Evolutionary conservation across 208 protist genomes (phyloP), one percentile per base, ranked within the genome.

Genomic region (Trypanosoma scelopori): DNA sequence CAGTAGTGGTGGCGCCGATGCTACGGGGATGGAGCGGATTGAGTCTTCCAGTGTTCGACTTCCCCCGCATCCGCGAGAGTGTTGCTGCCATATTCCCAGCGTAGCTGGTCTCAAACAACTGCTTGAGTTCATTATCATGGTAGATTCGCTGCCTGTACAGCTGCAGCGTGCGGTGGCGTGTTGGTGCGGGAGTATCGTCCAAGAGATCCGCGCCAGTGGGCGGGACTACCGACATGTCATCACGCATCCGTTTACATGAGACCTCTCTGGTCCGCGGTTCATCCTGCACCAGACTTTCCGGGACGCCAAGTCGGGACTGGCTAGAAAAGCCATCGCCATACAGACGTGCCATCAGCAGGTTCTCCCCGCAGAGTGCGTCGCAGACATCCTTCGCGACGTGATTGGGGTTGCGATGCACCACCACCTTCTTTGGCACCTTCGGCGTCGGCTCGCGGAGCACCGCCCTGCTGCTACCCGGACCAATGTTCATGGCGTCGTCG

Each of bases 321-420:
- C 86, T 89, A 59, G 69, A 71, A 39, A 82, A 32, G 53, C 82
- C 80, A 65, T 91, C 84, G 69, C 79, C 79, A 76, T 94, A 93
- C 35, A 96, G 70, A 1, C 82, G 84, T 37, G 35, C 46, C 3
- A 85, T 49, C 5, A 96, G 76, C n/a, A 86, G 87, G 63, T 96
- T 96, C 35, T 67, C 51, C n/a, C 65, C 59, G 18, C 82, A 76
- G 53, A 78, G 84, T 23, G 76, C 74, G 41, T 96, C 91, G 18
- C 78, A 78, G 3, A 84, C 86, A 51, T 93, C 86, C 66, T 82
- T 89, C 13, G 91, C 89, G 28, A 96, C 83, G 76, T 93, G 91
- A 45, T 84, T 79, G 1, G 91, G 91, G 65, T 96, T 96, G 51
- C 91, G 85, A 60, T 92, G 89, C 47, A 81, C 71, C 30, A 69